Conservation (phyloP, 768 basidiomycete genomes). For the Pleurotus platypus region DNA sequence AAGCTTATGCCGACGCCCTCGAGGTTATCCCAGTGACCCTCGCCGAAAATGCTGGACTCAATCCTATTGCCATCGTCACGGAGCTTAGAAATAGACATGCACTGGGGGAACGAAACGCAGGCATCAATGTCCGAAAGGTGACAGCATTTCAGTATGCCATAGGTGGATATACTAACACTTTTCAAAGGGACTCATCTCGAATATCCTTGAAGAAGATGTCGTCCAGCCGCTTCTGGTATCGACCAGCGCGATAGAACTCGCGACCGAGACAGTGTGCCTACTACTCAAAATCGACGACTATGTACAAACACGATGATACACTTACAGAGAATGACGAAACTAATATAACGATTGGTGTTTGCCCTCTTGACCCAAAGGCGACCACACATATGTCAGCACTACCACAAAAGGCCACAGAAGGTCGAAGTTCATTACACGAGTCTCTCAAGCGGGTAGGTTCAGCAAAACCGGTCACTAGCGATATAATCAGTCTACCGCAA, state of each 20-base stretch:
- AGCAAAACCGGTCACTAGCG: slow-evolving; percentile 50
- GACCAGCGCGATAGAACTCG: slow-evolving; percentile 91
- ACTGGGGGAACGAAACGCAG: slow-evolving; percentile 88
- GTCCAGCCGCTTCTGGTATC: slow-evolving; percentile 94
- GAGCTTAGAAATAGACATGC: slow-evolving; percentile 97
- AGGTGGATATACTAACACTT: neutral
- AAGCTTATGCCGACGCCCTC: slow-evolving; percentile 95
- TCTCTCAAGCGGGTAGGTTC: slow-evolving; percentile 11
- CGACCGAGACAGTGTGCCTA: slow-evolving; percentile 97
- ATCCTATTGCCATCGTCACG: slow-evolving; percentile 97
- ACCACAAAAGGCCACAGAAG: too few relatives aligned
- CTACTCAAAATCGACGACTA: slow-evolving; percentile 95
- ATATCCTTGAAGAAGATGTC: slow-evolving; percentile 96
- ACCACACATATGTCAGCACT: too few relatives aligned
- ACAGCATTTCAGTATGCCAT: slow-evolving; percentile 16
- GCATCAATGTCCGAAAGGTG: slow-evolving; percentile 98
- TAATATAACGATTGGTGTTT: neutral
- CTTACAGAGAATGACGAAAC: slow-evolving; percentile 2
- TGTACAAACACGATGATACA: slow-evolving; percentile 64
- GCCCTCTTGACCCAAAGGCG: too few relatives aligned
- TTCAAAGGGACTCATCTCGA: slow-evolving; percentile 85
- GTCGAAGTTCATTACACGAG: neutral
- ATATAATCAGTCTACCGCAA: neutral
- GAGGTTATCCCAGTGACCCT: slow-evolving; percentile 97
- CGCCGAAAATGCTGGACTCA: slow-evolving; percentile 97